Percentiles rank a stretch among this genome's conserved stretches.
Evolutionary conservation across 192 early-diverging fungal genomes (phyloP).

Genomic region (Phycomyces nitens): DNA sequence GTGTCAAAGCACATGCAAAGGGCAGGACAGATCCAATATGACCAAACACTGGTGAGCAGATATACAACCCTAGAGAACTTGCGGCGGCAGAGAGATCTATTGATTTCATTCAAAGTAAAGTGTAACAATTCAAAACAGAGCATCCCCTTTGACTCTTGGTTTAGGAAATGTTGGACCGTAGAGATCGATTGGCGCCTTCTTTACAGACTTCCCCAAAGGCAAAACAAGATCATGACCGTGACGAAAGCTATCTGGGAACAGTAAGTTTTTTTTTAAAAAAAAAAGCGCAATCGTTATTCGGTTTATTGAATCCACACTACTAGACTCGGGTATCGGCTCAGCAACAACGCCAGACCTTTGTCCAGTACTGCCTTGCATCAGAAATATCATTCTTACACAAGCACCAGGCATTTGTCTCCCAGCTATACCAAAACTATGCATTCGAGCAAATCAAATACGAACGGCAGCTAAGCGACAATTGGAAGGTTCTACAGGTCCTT

Average conservation of each 20-base stretch:
- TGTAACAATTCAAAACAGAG: too few relatives aligned
- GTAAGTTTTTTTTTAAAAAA: slow-evolving; percentile 14
- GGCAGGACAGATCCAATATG: slow-evolving; percentile 33
- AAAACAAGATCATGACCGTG: slow-evolving; percentile 39
- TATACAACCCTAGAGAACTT: slow-evolving; percentile 54
- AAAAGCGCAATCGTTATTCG: slow-evolving; percentile 22
- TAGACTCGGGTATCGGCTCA: slow-evolving; percentile 27
- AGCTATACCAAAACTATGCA: slow-evolving; percentile 60
- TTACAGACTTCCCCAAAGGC: not conserved
- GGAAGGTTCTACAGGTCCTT: slow-evolving; percentile 41
- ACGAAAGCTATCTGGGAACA: slow-evolving; percentile 44
- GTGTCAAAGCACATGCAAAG: slow-evolving; percentile 45
- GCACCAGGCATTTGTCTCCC: slow-evolving; percentile 51
- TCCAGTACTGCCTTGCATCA: slow-evolving; percentile 54
- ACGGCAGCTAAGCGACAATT: slow-evolving; percentile 48
- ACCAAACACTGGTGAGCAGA: slow-evolving; percentile 34
- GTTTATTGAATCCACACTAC: slow-evolving; percentile 7
- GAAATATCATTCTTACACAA: slow-evolving; percentile 60
- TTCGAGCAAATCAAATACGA: slow-evolving; percentile 54
- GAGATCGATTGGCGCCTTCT: slow-evolving; percentile 33
- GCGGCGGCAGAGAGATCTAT: slow-evolving; percentile 61
- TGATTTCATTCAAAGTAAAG: slow-evolving; percentile 54
- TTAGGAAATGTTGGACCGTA: slow-evolving; percentile 53
- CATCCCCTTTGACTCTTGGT: not conserved
- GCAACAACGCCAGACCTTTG: slow-evolving; percentile 38